These are phyloP conservation scores for Plenodomus tracheiphilus DNA, from an alignment of 2,329 filamentous ascomycete genomes.

Conservation along the genomic window DNA sequence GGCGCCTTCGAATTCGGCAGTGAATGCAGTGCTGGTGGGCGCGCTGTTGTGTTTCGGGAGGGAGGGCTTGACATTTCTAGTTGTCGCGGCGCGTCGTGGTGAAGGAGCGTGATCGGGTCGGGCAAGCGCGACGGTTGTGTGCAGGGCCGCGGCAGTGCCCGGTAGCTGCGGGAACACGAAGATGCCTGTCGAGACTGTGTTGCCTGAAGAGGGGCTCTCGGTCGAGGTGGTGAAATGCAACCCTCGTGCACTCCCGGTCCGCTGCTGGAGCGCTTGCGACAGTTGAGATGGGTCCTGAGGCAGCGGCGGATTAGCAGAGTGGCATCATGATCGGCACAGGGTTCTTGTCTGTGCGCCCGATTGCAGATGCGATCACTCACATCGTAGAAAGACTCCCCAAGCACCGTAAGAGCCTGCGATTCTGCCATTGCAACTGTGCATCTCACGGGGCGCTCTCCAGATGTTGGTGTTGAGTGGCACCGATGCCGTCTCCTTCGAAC, in stretches of 20 bases:
- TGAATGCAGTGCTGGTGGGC: conserved; percentile 27
- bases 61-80: conserved; percentile 36
- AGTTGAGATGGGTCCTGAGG: conserved; percentile 42
- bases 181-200: conserved; percentile 9
- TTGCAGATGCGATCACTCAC: conserved; percentile 33
- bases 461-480: conserved; percentile 19
- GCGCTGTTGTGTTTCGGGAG: conserved; percentile 36
- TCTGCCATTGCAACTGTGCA: conserved; percentile 32
- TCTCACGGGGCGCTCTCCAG: conserved; percentile 7
- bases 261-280: conserved; percentile 41
- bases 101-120: conserved; percentile 17
- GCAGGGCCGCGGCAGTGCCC: conserved; percentile 9
- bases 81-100: conserved; percentile 33
- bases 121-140: conserved; percentile 14
- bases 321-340: conserved; percentile 32
- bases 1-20: conserved; percentile 19
- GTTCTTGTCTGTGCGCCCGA: conserved; percentile 20
- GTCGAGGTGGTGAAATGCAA: conserved; percentile 31
- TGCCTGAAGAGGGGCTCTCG: conserved; percentile 16
- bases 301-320: conserved; percentile 25
- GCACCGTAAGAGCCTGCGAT: conserved; percentile 30
- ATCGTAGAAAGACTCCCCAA: conserved; percentile 37
- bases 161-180: conserved; percentile 7
- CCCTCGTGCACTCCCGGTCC: conserved; percentile 27
- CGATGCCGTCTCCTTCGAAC: conserved; percentile 3